Percentiles rank a stretch among this genome's conserved stretches.
These are phyloP conservation scores for Neolecta irregularis DNA, from an alignment of 1,139 yeast species.

Conservation along the genomic window DNA sequence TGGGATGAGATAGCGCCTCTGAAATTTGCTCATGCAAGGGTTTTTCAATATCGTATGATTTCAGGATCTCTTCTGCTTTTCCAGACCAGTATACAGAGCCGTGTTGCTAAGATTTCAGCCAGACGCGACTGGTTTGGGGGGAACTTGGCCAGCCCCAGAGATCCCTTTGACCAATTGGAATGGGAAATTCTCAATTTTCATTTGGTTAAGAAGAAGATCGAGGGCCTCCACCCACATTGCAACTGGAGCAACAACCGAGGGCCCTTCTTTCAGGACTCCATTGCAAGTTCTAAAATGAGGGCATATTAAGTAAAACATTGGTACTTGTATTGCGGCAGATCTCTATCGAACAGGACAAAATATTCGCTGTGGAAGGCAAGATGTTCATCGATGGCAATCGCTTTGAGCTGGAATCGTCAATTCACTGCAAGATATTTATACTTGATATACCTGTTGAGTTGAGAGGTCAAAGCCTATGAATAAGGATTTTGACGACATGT, in stretches of 20 bases:
- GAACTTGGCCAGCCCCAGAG: conserved; percentile 80
- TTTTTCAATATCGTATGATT: conserved; percentile 20
- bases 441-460: too few species aligned
- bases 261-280: conserved; percentile 50
- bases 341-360: conserved; percentile 57
- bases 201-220: conserved; percentile 43
- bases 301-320: neutral
- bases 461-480: conserved; percentile 68
- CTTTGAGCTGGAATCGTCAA: conserved; percentile 75
- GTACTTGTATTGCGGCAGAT: conserved; percentile 38
- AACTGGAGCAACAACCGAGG: conserved; percentile 58
- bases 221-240: conserved; percentile 80
- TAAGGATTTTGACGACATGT: too few species aligned
- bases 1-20: conserved; percentile 42
- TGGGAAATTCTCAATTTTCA: conserved; percentile 41
- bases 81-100: conserved; percentile 73
- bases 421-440: too few species aligned
- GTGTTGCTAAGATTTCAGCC: too few species aligned
- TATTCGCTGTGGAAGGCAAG: conserved; percentile 42
- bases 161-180: conserved; percentile 49
- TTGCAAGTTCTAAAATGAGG: conserved; percentile 31
- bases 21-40: conserved; percentile 31
- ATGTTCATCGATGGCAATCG: conserved; percentile 44
- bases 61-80: conserved; percentile 31
- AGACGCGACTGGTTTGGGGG: too few species aligned